Evolutionary conservation across 1,284 basidiomycete species (phyloP).

Genomic region (Erythrobasidium hasegawianum): DNA sequence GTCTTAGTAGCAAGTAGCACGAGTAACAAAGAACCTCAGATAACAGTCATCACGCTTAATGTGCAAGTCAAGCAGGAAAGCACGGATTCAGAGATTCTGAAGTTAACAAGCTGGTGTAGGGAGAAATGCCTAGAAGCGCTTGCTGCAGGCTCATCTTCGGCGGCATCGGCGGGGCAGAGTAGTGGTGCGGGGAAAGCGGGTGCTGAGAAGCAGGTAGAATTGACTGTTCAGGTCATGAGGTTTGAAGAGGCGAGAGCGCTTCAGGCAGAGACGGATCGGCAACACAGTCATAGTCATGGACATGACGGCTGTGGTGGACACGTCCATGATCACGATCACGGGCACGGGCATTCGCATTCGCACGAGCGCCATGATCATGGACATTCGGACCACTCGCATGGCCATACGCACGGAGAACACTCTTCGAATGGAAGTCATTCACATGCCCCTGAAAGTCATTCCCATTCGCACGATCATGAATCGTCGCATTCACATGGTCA

Average conservation of each 20-base stretch:
- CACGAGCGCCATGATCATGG: no score
- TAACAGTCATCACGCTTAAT: constrained; percentile 67
- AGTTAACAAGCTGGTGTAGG: constrained; percentile 67
- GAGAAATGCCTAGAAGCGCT: constrained; percentile 51
- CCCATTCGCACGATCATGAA: no score
- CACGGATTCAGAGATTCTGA: constrained; percentile 67
- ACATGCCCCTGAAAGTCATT: constrained; percentile 1
- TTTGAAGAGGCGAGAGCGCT: constrained; percentile 15
- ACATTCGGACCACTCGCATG: constrained; percentile 14
- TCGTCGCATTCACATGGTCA: constrained; percentile 1
- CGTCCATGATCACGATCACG: constrained; percentile 26
- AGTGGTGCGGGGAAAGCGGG: neutral
- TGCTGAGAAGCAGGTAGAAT: constrained; percentile 29
- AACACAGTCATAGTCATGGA: constrained; percentile 12
- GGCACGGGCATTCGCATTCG: no score
- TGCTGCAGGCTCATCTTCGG: constrained; percentile 7
- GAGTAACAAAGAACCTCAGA: constrained; percentile 27
- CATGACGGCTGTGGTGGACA: constrained; percentile 23
- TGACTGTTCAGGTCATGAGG: constrained; percentile 37
- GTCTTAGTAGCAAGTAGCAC: neutral
- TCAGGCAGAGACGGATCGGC: constrained; percentile 11
- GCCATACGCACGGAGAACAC: constrained; percentile 12
- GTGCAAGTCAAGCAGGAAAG: constrained; percentile 68
- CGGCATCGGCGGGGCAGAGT: neutral
- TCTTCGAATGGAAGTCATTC: no score